These are phyloP conservation scores for Podospora fimiseda DNA, from an alignment of 495 filamentous ascomycete species.

Conservation along the genomic window DNA sequence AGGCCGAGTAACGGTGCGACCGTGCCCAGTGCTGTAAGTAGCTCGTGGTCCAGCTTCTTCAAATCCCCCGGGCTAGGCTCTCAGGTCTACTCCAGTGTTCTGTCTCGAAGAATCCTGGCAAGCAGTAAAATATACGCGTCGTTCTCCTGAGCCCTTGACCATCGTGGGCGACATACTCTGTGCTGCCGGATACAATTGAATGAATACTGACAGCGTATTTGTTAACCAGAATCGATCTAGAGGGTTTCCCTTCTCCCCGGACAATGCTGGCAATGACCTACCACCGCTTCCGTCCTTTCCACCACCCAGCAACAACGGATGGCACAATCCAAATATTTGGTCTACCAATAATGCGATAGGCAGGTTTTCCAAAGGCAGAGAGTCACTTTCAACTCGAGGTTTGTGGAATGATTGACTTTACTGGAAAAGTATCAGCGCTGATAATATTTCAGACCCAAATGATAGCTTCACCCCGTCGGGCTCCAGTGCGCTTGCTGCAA, in stretches of 20 bases:
- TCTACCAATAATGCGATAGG: constrained; percentile 42
- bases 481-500: constrained; percentile 57
- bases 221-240: constrained; percentile 3
- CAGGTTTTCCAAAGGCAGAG: constrained; percentile 40
- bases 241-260: constrained; percentile 6
- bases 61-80: too few species aligned
- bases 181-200: too few species aligned
- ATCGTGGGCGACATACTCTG: too few species aligned
- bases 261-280: constrained; percentile 33
- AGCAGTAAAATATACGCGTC: too few species aligned
- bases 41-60: too few species aligned
- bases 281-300: constrained; percentile 34
- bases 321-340: constrained; percentile 57
- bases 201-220: background rate
- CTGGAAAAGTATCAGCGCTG: too few species aligned
- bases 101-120: background rate
- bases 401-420: too few species aligned
- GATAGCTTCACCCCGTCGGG: constrained; percentile 42
- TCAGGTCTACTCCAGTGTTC: background rate
- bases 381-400: constrained; percentile 41
- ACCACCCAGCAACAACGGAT: constrained; percentile 46
- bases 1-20: constrained; percentile 1
- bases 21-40: constrained; percentile 19
- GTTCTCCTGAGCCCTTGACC: too few species aligned
- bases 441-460: constrained; percentile 28